Conservation (phyloP, 2,329 filamentous ascomycete species). For the Aphanoascus verrucosus region DNA sequence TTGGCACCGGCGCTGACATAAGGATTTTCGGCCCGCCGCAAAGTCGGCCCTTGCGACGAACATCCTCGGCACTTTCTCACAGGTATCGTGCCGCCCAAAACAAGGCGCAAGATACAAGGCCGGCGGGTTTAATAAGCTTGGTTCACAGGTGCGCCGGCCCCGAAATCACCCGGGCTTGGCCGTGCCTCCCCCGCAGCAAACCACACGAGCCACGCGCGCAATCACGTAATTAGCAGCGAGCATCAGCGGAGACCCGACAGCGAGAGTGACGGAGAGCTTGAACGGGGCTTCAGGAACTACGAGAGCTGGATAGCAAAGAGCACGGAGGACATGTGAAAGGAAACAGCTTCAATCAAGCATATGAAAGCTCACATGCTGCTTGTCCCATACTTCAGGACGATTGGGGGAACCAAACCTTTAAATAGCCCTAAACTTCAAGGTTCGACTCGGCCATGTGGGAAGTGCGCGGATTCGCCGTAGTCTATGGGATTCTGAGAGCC, state of each 20-base stretch:
- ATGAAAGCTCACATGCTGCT: conserved; percentile 9
- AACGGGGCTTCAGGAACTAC: neutral
- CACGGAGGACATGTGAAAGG: conserved; percentile 1
- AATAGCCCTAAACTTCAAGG: neutral
- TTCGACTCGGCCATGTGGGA: conserved; percentile 3
- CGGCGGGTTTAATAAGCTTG: neutral
- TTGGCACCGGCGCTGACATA: conserved; percentile 2
- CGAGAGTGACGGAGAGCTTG: neutral
- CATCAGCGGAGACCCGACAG: neutral
- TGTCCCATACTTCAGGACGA: neutral
- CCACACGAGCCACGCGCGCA: neutral
- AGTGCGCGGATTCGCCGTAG: neutral
- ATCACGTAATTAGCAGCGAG: neutral
- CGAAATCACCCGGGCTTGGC: conserved; percentile 9
- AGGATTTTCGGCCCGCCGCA: neutral
- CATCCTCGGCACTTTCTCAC: conserved; percentile 1
- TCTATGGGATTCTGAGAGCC: neutral
- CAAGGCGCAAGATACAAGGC: neutral
- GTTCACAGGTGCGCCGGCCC: neutral
- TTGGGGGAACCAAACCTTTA: neutral
- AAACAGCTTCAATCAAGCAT: neutral
- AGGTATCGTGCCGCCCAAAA: neutral
- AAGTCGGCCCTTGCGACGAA: neutral
- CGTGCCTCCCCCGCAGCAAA: conserved; percentile 1
- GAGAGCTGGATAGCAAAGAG: neutral